Base-by-base conservation (phyloP, 768 basidiomycete species). In the Lentinula sp. region DNA sequence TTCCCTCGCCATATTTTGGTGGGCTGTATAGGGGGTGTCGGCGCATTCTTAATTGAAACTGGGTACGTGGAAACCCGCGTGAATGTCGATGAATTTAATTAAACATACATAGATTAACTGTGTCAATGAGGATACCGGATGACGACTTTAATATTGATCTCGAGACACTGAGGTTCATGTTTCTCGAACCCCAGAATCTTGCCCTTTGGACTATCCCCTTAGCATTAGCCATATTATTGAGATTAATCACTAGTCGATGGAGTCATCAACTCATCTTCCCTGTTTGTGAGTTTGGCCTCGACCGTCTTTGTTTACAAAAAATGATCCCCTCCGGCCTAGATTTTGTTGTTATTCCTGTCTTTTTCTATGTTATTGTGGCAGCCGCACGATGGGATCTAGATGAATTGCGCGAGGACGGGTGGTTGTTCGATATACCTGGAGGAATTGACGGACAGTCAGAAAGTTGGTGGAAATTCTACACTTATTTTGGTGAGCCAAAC, bases 11-110 rank as follows among this genome's bases (percentile, higher is more conserved):
- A 97, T 68, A 97, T 98, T 68, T 82, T 98, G 32, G 92, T 99
- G n/a, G 95, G 95, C 13, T 90, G 89, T 67, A 98, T 98, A 43
- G 95, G 95, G 9, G 95, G 96, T n/a, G 93, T 98, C 35, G 96
- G 96, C 15, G 84, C 88, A 8, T 99, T 98, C 73, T 78, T 99
- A 50, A 84, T 98, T 45, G 79, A 89, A 66, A 98, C 95, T 0
- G 95, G 93, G 89, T 91, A 65, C 60, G 81, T 67, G 37, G 9
- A 28, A 42, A 8, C 28, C 21, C 9, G 11, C 1, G 8, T 52
- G 34, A 28, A 4, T 7, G 21, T 28, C n/a, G 16, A 54, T n/a
- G 32, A 46, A 43, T 40, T 48, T 61, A 61, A 54, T 10, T 13
- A 43, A 59, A 8, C 51, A 39, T 62, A 8, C 51, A 37, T 62